Evolutionary conservation across 192 early-diverging fungal genomes (phyloP), one percentile per base, ranked within the genome.

Genomic region (Mortierella hygrophila): DNA sequence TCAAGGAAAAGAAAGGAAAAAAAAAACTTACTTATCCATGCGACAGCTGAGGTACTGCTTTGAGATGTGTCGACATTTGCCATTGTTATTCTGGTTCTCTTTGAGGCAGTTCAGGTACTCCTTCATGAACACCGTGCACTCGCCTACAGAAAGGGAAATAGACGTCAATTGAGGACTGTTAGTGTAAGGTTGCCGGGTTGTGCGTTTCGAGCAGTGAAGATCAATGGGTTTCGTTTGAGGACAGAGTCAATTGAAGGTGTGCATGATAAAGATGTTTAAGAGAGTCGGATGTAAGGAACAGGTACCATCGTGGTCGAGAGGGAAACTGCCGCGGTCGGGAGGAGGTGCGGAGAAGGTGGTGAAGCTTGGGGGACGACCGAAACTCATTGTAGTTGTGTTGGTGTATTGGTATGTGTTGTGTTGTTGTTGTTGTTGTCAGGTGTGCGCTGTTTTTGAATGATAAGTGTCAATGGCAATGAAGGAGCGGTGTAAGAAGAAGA

Each of bases 241-340:
- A 52, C 16, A 18, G 18, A 52, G 16, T 40, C 65, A 6, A 77
- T 29, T 37, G 41, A 8, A 21, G 9, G 21, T 68, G 11, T 80
- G 49, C 0, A 52, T 0, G 49, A 52, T 20, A 52, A 16, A 6
- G 16, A 18, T 21, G 49, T 21, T 16, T 52, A 16, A 0, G 49
- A 20, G 49, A 21, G 44, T 46, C 13, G 13, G 44, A 15, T 44
- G 42, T 46, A 37, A 21, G 29, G n/a, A 68, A 42, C 26, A 6
- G 29, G 68, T 90, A 90, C 94, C 95, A 54, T 93, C 93, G 76
- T 97, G 94, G 87, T 98, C 97, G 55, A 98, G 87, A 20, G 97
- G 97, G 81, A 98, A 98, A 77, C 95, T 95, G 68, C 97, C 97
- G 41, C 95, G 92, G 76, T 96, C 94, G 37, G 97, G 97, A 18